These are phyloP conservation scores for Melanomma pulvis-pyrius DNA, from an alignment of 495 filamentous ascomycete species.

Conservation along the genomic window DNA sequence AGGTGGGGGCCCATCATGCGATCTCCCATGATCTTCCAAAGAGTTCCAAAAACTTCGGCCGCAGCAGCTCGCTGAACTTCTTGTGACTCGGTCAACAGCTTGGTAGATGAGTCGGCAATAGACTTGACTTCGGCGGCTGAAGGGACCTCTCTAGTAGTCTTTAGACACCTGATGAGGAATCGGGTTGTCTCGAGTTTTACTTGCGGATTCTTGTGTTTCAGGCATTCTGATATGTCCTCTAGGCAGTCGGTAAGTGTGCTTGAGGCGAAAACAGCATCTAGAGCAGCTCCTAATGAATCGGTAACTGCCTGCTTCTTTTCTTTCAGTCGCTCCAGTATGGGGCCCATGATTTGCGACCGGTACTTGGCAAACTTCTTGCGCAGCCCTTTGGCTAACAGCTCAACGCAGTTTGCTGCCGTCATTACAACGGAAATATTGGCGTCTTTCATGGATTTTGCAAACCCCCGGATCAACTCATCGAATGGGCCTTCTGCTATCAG, in stretches of 20 bases:
- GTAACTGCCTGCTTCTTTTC: slow-evolving; percentile 92
- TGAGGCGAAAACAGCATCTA: slow-evolving; percentile 83
- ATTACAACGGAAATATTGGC: slow-evolving; percentile 96
- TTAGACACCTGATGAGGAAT: slow-evolving; percentile 85
- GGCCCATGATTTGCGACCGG: slow-evolving; percentile 72
- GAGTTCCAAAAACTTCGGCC: slow-evolving; percentile 86
- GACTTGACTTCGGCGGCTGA: slow-evolving; percentile 78
- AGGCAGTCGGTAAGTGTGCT: slow-evolving; percentile 80
- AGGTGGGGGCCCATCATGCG: slow-evolving; percentile 93
- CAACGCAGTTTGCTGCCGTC: slow-evolving; percentile 90
- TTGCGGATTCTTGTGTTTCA: slow-evolving; percentile 94
- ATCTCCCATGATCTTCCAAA: slow-evolving; percentile 99
- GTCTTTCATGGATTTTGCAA: slow-evolving; percentile 98
- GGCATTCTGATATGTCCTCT: slow-evolving; percentile 82
- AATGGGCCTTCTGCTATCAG: slow-evolving; percentile 90
- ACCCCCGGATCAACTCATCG: slow-evolving; percentile 73
- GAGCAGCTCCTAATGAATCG: slow-evolving; percentile 80
- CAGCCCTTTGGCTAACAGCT: slow-evolving; percentile 86
- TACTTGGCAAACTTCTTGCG: slow-evolving; percentile 79
- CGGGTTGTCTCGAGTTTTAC: slow-evolving; percentile 93
- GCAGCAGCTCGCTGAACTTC: slow-evolving; percentile 84
- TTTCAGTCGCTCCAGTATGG: slow-evolving; percentile 92
- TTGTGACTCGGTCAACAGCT: slow-evolving; percentile 83
- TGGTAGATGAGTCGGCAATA: slow-evolving; percentile 84
- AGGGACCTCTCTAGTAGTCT: slow-evolving; percentile 80